Percentiles rank a stretch among this genome's conserved stretches.
phyloP scores from a whole-genome alignment of 495 filamentous ascomycete species.

The Parathielavia appendiculata region DNA sequence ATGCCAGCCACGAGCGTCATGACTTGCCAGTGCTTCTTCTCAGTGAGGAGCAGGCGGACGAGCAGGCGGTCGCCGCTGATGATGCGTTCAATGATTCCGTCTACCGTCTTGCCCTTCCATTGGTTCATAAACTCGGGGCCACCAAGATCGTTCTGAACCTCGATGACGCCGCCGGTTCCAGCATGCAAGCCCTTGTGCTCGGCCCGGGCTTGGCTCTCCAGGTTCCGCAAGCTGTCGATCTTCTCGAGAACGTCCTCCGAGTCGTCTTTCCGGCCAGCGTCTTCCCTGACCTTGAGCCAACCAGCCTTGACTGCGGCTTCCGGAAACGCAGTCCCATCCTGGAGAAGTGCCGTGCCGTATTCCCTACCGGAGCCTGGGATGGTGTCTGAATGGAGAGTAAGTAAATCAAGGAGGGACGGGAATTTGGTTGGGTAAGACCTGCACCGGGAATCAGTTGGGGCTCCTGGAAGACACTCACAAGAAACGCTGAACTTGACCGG shows the following conservation, averaged over 20 bases:
- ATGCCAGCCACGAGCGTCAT: slow-evolving; percentile 88
- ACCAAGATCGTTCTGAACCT: slow-evolving; percentile 72
- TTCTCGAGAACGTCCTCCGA: slow-evolving; percentile 63
- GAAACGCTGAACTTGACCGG: slow-evolving; percentile 74
- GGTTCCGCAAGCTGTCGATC: slow-evolving; percentile 65
- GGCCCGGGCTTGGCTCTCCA: slow-evolving; percentile 76
- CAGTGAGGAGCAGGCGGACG: slow-evolving; percentile 68
- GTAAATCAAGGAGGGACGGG: neutral
- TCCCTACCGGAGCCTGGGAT: slow-evolving; percentile 82
- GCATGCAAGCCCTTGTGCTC: slow-evolving; percentile 77
- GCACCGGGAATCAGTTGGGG: no score
- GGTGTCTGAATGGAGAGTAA: slow-evolving; percentile 43
- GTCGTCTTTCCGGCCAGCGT: slow-evolving; percentile 82
- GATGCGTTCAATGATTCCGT: slow-evolving; percentile 77
- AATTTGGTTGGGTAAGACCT: neutral
- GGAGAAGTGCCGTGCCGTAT: slow-evolving; percentile 72
- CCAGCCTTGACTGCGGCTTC: slow-evolving; percentile 78
- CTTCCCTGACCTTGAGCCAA: slow-evolving; percentile 86
- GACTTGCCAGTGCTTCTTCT: slow-evolving; percentile 72
- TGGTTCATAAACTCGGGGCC: slow-evolving; percentile 70
- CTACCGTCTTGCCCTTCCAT: slow-evolving; percentile 70
- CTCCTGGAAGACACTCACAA: slow-evolving; percentile 24
- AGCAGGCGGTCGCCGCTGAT: slow-evolving; percentile 85
- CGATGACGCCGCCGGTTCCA: slow-evolving; percentile 53
- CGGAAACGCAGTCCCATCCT: slow-evolving; percentile 67